phyloP scores from a whole-genome alignment of 352 stramenopile genomes.

The Globisporangium polare region DNA sequence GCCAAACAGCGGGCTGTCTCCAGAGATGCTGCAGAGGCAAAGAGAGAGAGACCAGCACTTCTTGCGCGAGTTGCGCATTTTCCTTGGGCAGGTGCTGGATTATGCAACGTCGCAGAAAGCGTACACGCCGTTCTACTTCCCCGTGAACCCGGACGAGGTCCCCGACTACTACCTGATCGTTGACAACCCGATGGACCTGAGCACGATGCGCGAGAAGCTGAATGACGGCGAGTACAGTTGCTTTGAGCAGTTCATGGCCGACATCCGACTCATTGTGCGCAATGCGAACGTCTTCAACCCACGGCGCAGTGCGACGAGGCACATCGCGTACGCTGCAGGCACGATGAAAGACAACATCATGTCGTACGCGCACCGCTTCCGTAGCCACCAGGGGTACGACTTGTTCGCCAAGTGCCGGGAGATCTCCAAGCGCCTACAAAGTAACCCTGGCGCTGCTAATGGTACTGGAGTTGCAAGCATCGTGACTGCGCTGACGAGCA shows the following conservation, averaged over 20 bases:
- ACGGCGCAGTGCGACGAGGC: slow-evolving; percentile 59
- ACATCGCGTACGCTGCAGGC: slow-evolving; percentile 76
- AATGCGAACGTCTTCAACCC: slow-evolving; percentile 91
- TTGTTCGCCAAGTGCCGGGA: slow-evolving; percentile 85
- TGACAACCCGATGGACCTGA: slow-evolving; percentile 84
- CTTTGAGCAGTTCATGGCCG: slow-evolving; percentile 84
- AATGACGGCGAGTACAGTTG: slow-evolving; percentile 89
- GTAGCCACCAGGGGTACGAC: slow-evolving; percentile 83
- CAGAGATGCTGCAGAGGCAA: slow-evolving; percentile 37
- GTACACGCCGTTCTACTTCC: slow-evolving; percentile 67
- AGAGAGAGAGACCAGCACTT: slow-evolving; percentile 80
- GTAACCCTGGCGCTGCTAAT: slow-evolving; percentile 3
- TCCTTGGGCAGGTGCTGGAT: slow-evolving; percentile 79
- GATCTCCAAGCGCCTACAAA: slow-evolving; percentile 61
- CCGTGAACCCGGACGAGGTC: slow-evolving; percentile 72
- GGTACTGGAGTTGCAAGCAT: slow-evolving; percentile 15
- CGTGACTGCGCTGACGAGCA: neutral
- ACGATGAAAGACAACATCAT: slow-evolving; percentile 90
- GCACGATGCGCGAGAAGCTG: slow-evolving; percentile 85
- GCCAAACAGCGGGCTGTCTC: slow-evolving; percentile 22
- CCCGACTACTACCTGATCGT: slow-evolving; percentile 90
- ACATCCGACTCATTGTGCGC: slow-evolving; percentile 85
- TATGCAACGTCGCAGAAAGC: slow-evolving; percentile 70
- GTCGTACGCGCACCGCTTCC: slow-evolving; percentile 86
- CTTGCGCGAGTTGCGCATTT: slow-evolving; percentile 85